Percentiles rank a stretch among this genome's conserved stretches.
Conservation (phyloP, 202 grass and related monocot species). For the Hordeum pubiflorum region DNA sequence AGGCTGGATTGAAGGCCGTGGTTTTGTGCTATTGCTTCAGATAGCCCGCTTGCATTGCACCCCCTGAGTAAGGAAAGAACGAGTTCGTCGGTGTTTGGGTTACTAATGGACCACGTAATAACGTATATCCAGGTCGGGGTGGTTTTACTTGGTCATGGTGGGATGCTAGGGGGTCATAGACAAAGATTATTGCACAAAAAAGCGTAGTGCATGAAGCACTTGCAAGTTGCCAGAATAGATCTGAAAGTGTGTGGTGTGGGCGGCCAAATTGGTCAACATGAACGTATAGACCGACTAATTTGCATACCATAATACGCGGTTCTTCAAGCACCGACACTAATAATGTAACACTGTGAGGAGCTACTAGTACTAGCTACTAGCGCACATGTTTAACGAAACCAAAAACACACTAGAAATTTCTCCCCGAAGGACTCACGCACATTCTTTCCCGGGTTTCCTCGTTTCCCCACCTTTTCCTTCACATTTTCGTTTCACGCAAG, state of each 20-base stretch:
- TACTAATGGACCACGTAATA: not conserved
- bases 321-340: not conserved
- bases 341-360: not conserved
- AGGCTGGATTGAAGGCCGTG: not conserved
- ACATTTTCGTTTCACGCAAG: not conserved
- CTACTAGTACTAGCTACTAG: not conserved
- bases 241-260: constrained; percentile 8
- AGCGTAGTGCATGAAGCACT: not conserved
- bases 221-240: not conserved
- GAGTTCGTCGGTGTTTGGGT: not conserved
- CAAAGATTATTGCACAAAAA: too few species aligned
- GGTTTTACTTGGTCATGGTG: not conserved
- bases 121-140: not conserved
- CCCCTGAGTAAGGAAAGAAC: constrained; percentile 5
- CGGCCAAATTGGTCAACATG: not conserved
- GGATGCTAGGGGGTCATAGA: not conserved
- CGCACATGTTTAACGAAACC: not conserved
- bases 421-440: not conserved
- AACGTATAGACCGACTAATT: not conserved
- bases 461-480: constrained; percentile 20
- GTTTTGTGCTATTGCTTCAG: not conserved
- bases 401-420: too few species aligned
- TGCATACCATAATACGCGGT: not conserved
- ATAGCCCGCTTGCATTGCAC: not conserved
- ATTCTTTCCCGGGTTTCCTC: not conserved